These are phyloP conservation scores for Mrakia gelida DNA, from an alignment of 768 basidiomycete species.

Conservation along the genomic window DNA sequence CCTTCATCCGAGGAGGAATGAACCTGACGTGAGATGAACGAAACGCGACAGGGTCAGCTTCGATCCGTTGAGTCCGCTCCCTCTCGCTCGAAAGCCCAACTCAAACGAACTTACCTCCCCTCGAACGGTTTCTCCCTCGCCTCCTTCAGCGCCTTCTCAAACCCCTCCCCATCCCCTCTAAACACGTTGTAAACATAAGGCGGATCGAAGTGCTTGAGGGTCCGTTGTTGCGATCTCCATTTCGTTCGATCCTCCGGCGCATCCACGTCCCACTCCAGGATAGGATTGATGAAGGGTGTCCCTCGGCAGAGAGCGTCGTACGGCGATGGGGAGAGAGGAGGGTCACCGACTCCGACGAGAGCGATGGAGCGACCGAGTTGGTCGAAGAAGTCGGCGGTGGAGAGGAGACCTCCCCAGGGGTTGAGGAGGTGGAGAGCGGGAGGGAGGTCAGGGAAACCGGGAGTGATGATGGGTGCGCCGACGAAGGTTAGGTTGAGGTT, in stretches of 20 bases:
- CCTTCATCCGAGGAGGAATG: conserved; percentile 8
- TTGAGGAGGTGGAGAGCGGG: conserved; percentile 5
- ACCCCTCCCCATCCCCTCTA: conserved; percentile 5
- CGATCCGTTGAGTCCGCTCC: not conserved
- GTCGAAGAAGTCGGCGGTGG: not conserved
- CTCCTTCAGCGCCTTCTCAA: not conserved
- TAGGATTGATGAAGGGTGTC: not conserved
- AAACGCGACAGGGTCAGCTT: not conserved
- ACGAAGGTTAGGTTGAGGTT: not conserved
- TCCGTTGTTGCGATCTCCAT: not conserved
- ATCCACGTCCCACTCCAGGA: not conserved
- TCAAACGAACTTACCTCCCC: not conserved
- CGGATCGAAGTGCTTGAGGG: not conserved
- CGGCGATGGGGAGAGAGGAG: not conserved
- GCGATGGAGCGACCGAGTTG: not conserved
- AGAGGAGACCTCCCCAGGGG: not conserved
- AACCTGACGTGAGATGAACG: not conserved
- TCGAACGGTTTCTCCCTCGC: not conserved
- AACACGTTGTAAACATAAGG: conserved; percentile 5
- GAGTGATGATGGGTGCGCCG: not conserved
- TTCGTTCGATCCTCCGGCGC: not conserved
- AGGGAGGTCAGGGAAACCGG: not conserved
- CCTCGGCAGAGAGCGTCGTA: conserved; percentile 7
- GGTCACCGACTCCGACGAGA: not conserved
- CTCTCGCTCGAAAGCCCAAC: not conserved